phyloP scores from a whole-genome alignment of 2,329 filamentous ascomycete genomes.

The Aspergillus spinulosporus region DNA sequence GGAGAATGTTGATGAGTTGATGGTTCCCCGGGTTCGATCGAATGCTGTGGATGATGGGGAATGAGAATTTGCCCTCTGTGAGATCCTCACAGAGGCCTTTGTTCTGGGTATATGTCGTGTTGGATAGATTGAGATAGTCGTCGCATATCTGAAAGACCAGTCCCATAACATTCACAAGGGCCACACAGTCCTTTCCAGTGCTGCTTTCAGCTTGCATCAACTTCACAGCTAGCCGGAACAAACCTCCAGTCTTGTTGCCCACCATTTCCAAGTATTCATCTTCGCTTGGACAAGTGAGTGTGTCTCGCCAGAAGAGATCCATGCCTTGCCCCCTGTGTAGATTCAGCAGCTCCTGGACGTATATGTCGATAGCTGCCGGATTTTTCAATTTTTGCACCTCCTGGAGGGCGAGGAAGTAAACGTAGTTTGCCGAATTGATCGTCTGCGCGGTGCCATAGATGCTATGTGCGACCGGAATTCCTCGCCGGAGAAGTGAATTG shows the following conservation, averaged over 20 bases:
- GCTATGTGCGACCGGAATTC: slow-evolving; percentile 50
- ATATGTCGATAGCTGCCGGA: slow-evolving; percentile 45
- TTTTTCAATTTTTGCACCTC: slow-evolving; percentile 45
- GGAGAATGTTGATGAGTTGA: slow-evolving; percentile 85
- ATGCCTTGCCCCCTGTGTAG: slow-evolving; percentile 51
- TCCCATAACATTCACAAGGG: slow-evolving; percentile 67
- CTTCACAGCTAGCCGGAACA: slow-evolving; percentile 48
- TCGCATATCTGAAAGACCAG: slow-evolving; percentile 51
- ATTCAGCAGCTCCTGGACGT: slow-evolving; percentile 48
- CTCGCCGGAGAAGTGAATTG: slow-evolving; percentile 49
- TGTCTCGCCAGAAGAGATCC: slow-evolving; percentile 52
- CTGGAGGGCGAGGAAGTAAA: slow-evolving; percentile 49
- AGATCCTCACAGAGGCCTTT: slow-evolving; percentile 95
- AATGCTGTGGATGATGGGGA: slow-evolving; percentile 92
- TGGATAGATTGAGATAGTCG: slow-evolving; percentile 86
- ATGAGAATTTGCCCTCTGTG: slow-evolving; percentile 96
- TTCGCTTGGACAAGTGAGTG: slow-evolving; percentile 47
- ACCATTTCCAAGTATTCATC: slow-evolving; percentile 53
- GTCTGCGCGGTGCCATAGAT: slow-evolving; percentile 54
- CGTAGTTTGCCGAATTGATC: slow-evolving; percentile 54
- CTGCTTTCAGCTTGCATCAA: slow-evolving; percentile 48
- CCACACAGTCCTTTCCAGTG: slow-evolving; percentile 44
- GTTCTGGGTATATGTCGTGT: slow-evolving; percentile 73
- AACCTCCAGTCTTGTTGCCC: slow-evolving; percentile 50
- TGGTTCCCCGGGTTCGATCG: slow-evolving; percentile 60